phyloP scores from a whole-genome alignment of 495 filamentous ascomycete species.

The Aspergillus diversus region DNA sequence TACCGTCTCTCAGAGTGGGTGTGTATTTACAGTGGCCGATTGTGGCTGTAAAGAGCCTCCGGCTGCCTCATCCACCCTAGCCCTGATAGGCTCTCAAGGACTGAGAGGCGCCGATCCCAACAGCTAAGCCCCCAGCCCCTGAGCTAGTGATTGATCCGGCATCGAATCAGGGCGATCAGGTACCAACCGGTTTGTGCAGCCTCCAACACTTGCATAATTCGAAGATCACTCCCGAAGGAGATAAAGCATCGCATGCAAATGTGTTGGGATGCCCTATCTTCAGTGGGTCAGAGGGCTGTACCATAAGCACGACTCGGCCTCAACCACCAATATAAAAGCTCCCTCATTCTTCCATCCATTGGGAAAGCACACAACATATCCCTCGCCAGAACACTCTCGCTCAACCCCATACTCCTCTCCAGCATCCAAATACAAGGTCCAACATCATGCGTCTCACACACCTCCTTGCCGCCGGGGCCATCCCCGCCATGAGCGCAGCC shows the following conservation, averaged over 20 bases:
- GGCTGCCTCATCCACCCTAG: not conserved
- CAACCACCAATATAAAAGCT: not conserved
- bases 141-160: not conserved
- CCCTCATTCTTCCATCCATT: not conserved
- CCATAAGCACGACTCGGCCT: no score
- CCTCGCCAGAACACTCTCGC: not conserved
- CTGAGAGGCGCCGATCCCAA: no score
- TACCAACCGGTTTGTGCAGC: no score
- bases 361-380: conserved; percentile 1
- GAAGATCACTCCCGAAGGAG: no score
- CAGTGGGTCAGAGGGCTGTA: no score
- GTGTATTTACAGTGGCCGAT: no score
- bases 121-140: no score
- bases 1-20: no score
- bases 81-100: not conserved
- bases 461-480: conserved; percentile 13
- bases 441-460: conserved; percentile 7
- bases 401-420: not conserved
- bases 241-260: no score
- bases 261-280: no score
- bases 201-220: no score
- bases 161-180: not conserved
- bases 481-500: conserved; percentile 7
- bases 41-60: no score
- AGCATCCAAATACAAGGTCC: not conserved